phyloP scores from a whole-genome alignment of 164 flowering plant genomes.

The Piper longum region DNA sequence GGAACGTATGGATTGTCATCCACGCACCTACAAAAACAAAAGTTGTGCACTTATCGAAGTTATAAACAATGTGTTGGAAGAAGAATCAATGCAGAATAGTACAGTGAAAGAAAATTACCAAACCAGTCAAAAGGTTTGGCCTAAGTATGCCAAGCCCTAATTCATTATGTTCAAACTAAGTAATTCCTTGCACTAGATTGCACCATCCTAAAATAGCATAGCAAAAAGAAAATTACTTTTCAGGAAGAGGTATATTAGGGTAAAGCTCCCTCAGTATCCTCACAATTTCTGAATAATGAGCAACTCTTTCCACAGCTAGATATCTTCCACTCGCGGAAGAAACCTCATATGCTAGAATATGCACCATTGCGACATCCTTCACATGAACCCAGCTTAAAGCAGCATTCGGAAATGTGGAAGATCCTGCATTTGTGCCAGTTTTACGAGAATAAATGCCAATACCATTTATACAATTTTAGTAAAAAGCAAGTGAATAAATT shows the following conservation, averaged over 20 bases:
- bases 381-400: constrained; percentile 38
- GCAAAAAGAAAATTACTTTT: constrained; percentile 17
- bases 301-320: constrained; percentile 32
- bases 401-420: constrained; percentile 23
- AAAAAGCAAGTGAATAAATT: too few species aligned
- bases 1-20: constrained; percentile 55
- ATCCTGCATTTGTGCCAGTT: constrained; percentile 14
- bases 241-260: constrained; percentile 28
- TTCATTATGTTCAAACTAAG: too few species aligned
- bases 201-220: too few species aligned
- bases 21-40: constrained; percentile 35
- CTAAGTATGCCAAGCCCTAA: constrained; percentile 3
- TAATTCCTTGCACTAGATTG: too few species aligned
- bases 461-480: too few species aligned
- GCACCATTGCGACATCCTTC: constrained; percentile 52
- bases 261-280: constrained; percentile 30
- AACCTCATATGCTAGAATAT: constrained; percentile 47
- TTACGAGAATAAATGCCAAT: background rate
- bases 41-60: too few species aligned
- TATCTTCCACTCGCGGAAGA: constrained; percentile 57
- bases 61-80: too few species aligned
- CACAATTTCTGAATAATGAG: constrained; percentile 23
- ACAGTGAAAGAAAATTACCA: too few species aligned
- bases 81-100: too few species aligned
- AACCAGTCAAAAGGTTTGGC: background rate